Percentiles rank a stretch among this genome's conserved stretches.
phyloP scores from a whole-genome alignment of 2,329 filamentous ascomycete species.

The Monosporascus sp. region DNA sequence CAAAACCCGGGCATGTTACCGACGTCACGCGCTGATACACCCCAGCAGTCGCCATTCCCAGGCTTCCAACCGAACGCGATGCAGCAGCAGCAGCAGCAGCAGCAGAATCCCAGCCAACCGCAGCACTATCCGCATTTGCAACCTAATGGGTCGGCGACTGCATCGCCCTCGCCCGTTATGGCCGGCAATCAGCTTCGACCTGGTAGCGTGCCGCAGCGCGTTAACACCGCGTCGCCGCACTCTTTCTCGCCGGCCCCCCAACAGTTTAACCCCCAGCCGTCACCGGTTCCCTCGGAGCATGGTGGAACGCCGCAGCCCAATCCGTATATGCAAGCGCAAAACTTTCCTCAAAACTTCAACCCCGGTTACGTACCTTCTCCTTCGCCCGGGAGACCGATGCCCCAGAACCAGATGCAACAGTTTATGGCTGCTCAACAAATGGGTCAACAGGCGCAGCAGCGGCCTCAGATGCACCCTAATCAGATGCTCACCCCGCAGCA shows the following conservation, averaged over 20 bases:
- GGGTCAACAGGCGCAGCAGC: conserved; percentile 35
- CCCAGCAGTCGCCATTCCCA: conserved; percentile 69
- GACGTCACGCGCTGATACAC: conserved; percentile 86
- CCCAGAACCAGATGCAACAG: conserved; percentile 31
- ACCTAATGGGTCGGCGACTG: conserved; percentile 72
- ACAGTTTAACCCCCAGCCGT: conserved; percentile 66
- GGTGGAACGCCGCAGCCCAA: conserved; percentile 68
- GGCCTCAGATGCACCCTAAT: conserved; percentile 28
- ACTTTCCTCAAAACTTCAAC: conserved; percentile 53
- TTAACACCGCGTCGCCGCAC: conserved; percentile 88
- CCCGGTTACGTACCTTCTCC: conserved; percentile 53
- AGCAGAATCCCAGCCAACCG: conserved; percentile 56
- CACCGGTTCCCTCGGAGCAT: conserved; percentile 72
- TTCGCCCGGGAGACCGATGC: conserved; percentile 50
- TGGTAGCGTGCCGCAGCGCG: conserved; percentile 68
- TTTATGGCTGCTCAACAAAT: conserved; percentile 24
- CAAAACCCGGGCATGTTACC: conserved; percentile 69
- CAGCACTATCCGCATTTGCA: conserved; percentile 78
- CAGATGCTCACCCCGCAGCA: conserved; percentile 34
- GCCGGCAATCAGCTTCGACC: conserved; percentile 65
- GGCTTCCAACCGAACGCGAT: conserved; percentile 63
- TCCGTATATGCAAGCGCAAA: conserved; percentile 56
- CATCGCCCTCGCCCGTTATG: conserved; percentile 91
- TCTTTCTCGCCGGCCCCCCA: conserved; percentile 76
- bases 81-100: conserved; percentile 47